phyloP scores from a whole-genome alignment of 179 eudicot species.

The Camellia oleifera region DNA sequence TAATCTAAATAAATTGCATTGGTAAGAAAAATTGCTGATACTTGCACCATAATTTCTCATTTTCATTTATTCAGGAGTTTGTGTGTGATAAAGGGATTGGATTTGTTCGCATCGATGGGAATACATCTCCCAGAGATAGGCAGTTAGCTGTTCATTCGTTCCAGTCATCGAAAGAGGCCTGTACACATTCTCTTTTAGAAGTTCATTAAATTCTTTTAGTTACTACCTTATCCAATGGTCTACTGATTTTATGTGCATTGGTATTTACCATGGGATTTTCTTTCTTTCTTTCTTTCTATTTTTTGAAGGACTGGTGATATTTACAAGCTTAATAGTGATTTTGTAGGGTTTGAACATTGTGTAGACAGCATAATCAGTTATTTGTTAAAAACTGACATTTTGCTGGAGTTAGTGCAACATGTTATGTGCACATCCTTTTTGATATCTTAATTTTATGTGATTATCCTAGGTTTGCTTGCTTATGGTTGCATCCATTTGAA shows the following conservation, averaged over 20 bases:
- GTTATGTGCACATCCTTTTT: background rate
- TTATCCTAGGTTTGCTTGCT: constrained; percentile 7
- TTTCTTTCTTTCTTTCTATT: background rate
- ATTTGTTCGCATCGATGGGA: constrained; percentile 86
- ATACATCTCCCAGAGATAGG: constrained; percentile 58
- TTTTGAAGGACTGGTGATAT: background rate
- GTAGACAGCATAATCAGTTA: too few species aligned
- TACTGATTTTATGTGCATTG: background rate
- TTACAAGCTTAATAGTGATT: background rate
- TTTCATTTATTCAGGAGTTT: constrained; percentile 53
- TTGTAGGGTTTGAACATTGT: too few species aligned
- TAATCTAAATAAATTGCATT: background rate
- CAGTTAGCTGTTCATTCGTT: constrained; percentile 73
- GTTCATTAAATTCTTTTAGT: background rate
- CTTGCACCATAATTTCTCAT: background rate
- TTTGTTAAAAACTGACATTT: background rate
- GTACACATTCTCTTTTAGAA: constrained; percentile 4
- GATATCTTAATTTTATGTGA: background rate
- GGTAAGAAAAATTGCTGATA: constrained; percentile 1
- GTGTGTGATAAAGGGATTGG: constrained; percentile 65
- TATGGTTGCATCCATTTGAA: background rate
- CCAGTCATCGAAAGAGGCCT: constrained; percentile 69
- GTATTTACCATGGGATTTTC: background rate
- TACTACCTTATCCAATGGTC: background rate
- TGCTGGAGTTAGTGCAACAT: background rate